Evolutionary conservation across 2,329 filamentous ascomycete species (phyloP), one percentile per base, ranked within the genome.

Genomic region (Cladorrhinum sp.): DNA sequence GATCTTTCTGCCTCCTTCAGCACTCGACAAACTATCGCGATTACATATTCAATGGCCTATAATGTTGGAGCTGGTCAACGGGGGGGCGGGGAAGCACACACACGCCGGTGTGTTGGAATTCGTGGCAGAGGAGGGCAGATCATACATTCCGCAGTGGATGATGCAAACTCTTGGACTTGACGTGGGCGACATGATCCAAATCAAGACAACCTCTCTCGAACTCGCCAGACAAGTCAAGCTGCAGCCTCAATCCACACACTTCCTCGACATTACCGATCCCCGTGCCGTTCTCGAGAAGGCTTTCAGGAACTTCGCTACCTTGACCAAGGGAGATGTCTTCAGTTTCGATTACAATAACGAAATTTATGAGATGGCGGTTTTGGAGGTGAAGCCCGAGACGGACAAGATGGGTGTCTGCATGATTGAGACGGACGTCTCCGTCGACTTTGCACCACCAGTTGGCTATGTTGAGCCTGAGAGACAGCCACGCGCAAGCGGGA

Each of bases 71-170:
- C 82, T 99, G 66, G 90, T 91, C 69, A 99, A 98, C 72, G 92
- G 93, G 23, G 86, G 89, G 64, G 88, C 87, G 72, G 85, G 85
- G 25, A 88, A 83, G 73, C 88, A 90, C 73, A 95, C 93, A 24
- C 95, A 99, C 76, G 93, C 91, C 4, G 95, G 95, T 79, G 95
- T 99, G 20, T 77, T 99, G 65, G 95, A 99, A 76, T 99, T 99
- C 72, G 95, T 96, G 59, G 95, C 95, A 3, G 95, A 99, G 73
- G 95, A 99, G 75, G 95, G 95, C 54, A 90, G 95, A 73, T 92
- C 96, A 57, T 99, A 99, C 76, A 82, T 99, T 63, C 95, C 95
- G 29, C 92, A 93, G 75, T 99, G 95, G 93, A 89, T 98, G 79
- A 98, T 99, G 95, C 86, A 92, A 78, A 95, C 91, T 0, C 84